phyloP scores from a whole-genome alignment of 2,329 filamentous ascomycete species.

The Fusarium scirpi region DNA sequence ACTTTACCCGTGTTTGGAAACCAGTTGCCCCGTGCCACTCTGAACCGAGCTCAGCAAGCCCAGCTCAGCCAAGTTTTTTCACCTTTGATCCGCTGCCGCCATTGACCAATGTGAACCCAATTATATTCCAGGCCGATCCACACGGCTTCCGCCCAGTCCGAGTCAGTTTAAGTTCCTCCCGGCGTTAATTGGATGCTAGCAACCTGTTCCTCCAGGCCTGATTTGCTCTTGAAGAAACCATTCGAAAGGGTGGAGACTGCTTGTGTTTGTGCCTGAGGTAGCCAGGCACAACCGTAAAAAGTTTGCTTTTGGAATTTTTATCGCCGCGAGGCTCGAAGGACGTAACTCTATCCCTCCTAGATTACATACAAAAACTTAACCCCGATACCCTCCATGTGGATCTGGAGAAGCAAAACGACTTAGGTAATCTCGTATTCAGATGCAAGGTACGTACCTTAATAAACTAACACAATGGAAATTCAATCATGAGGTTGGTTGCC shows the following conservation, averaged over 20 bases:
- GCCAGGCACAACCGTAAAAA: conserved; percentile 20
- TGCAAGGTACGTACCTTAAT: background rate
- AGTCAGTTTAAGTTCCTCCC: conserved; percentile 31
- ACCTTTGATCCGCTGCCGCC: conserved; percentile 18
- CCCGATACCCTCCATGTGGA: background rate
- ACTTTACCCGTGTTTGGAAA: conserved; percentile 20
- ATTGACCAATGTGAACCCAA: conserved; percentile 29
- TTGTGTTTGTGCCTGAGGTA: conserved; percentile 17
- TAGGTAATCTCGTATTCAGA: background rate
- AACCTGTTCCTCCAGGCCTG: conserved; percentile 15
- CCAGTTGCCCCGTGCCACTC: conserved; percentile 41
- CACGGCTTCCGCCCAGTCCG: conserved; percentile 30
- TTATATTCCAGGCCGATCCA: conserved; percentile 21
- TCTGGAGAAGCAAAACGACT: background rate
- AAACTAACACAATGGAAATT: background rate
- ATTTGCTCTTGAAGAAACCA: background rate
- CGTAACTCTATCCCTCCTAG: background rate
- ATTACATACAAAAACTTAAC: background rate
- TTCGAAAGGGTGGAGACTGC: background rate
- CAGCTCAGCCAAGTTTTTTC: conserved; percentile 28
- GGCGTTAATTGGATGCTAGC: conserved; percentile 21
- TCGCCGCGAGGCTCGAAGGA: conserved; percentile 24
- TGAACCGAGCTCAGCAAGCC: conserved; percentile 24
- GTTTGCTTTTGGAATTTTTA: conserved; percentile 32
- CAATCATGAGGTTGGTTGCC: background rate